A percentile compares a stretch with the other conserved stretches of the same genome.
Conservation (phyloP, 768 basidiomycete genomes). For the Coprinopsis strossmayeri region DNA sequence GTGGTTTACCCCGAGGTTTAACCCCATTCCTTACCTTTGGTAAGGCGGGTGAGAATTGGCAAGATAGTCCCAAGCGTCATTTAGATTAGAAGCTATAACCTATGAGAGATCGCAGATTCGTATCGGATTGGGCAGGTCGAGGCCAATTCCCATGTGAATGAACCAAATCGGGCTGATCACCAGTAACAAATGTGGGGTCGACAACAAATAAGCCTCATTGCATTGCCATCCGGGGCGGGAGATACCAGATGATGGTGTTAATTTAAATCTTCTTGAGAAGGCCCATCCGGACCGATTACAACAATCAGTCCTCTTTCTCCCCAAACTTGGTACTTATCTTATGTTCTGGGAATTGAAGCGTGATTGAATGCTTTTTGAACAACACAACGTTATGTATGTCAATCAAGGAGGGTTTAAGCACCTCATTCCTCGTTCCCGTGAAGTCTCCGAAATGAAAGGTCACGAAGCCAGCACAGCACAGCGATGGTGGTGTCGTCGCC, state of each 20-base stretch:
- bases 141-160: constrained; percentile 7
- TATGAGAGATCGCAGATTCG: constrained; percentile 3
- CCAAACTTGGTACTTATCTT: neutral
- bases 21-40: neutral
- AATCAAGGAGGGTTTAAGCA: constrained; percentile 3
- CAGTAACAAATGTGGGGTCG: neutral
- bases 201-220: constrained; percentile 12
- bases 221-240: constrained; percentile 3
- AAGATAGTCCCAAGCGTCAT: constrained; percentile 1
- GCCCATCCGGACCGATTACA: neutral
- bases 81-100: constrained; percentile 11
- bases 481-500: neutral
- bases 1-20: neutral
- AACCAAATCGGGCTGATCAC: constrained; percentile 13
- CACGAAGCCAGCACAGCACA: neutral
- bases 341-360: constrained; percentile 8
- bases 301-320: constrained; percentile 1
- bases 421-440: constrained; percentile 10
- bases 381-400: constrained; percentile 1
- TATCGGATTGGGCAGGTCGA: constrained; percentile 5
- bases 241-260: neutral
- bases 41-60: neutral
- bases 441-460: constrained; percentile 9
- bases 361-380: neutral
- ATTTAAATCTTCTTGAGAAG: neutral